These are phyloP conservation scores for Jackrogersella multiformis DNA, from an alignment of 495 filamentous ascomycete genomes.

Conservation along the genomic window DNA sequence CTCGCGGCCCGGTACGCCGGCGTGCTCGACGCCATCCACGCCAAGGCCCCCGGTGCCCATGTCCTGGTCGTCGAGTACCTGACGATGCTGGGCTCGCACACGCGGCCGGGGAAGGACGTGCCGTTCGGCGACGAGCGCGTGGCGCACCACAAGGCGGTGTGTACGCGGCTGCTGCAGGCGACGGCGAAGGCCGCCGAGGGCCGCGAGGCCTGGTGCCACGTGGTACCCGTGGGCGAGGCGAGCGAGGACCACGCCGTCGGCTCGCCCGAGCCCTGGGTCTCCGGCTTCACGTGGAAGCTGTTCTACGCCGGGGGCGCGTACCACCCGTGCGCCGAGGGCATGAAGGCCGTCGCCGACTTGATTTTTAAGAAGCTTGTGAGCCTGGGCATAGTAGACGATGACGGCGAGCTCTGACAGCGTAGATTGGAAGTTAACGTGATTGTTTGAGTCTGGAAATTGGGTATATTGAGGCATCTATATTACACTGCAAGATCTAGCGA, in stretches of 20 bases:
- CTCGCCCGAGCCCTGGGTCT: conserved; percentile 50
- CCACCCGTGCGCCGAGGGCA: conserved; percentile 50
- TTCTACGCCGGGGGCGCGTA: conserved; percentile 41
- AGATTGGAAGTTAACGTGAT: neutral
- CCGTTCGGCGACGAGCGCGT: conserved; percentile 49
- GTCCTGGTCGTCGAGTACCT: conserved; percentile 58
- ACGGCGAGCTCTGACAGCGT: conserved; percentile 27
- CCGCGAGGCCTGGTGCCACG: conserved; percentile 49
- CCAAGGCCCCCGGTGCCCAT: conserved; percentile 46
- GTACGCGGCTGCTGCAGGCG: conserved; percentile 43
- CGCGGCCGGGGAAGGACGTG: conserved; percentile 46
- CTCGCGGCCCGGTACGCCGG: conserved; percentile 46
- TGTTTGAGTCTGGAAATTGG: neutral
- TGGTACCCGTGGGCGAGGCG: conserved; percentile 36
- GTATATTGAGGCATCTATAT: neutral
- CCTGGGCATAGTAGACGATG: conserved; percentile 35
- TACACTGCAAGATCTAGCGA: neutral
- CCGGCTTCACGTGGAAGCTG: conserved; percentile 45
- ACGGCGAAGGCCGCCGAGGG: conserved; percentile 44
- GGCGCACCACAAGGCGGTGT: conserved; percentile 45
- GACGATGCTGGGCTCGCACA: conserved; percentile 51
- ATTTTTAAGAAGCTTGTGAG: conserved; percentile 46
- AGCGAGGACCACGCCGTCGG: conserved; percentile 52
- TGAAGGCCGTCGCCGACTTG: conserved; percentile 48
- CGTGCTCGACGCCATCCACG: conserved; percentile 53